phyloP scores from a whole-genome alignment of 495 filamentous ascomycete genomes.

The Cercophora sp. region DNA sequence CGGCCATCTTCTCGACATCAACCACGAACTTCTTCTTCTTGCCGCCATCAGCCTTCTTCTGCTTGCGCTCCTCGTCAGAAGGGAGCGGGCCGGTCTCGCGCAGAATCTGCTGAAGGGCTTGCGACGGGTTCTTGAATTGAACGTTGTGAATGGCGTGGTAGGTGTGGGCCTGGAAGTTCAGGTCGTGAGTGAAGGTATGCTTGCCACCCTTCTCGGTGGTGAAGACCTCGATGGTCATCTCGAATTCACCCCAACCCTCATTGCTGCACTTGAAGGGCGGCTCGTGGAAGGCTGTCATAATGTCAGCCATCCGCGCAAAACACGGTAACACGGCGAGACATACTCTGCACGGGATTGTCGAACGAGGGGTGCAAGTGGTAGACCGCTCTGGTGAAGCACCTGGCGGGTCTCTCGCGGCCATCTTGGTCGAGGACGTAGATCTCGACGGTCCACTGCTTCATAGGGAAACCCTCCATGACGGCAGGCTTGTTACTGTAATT shows the following conservation, averaged over 20 bases:
- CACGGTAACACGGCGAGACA: no score
- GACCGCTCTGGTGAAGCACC: constrained; percentile 80
- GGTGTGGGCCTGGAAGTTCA: constrained; percentile 77
- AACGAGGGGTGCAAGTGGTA: constrained; percentile 96
- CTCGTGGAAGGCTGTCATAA: constrained; percentile 63
- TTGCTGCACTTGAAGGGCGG: constrained; percentile 87
- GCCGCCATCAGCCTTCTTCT: constrained; percentile 55
- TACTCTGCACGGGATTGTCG: constrained; percentile 77
- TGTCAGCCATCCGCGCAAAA: no score
- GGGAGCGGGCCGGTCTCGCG: constrained; percentile 79
- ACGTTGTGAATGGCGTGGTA: constrained; percentile 84
- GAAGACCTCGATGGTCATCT: constrained; percentile 80
- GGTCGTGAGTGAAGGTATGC: constrained; percentile 73
- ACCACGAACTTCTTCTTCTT: constrained; percentile 85
- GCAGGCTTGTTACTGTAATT: constrained; percentile 67
- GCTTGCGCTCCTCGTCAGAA: constrained; percentile 61
- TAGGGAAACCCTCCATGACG: constrained; percentile 80
- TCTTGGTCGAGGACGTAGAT: constrained; percentile 58
- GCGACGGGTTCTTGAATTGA: constrained; percentile 87
- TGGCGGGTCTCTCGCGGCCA: constrained; percentile 69
- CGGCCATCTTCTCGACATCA: constrained; percentile 96
- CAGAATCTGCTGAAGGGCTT: constrained; percentile 67
- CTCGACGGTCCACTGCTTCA: constrained; percentile 71
- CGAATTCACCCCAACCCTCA: constrained; percentile 98
- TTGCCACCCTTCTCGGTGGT: constrained; percentile 84